These are phyloP conservation scores for Excoecaria cochinchinensis DNA, from an alignment of 345 rosid genomes.

Conservation along the genomic window DNA sequence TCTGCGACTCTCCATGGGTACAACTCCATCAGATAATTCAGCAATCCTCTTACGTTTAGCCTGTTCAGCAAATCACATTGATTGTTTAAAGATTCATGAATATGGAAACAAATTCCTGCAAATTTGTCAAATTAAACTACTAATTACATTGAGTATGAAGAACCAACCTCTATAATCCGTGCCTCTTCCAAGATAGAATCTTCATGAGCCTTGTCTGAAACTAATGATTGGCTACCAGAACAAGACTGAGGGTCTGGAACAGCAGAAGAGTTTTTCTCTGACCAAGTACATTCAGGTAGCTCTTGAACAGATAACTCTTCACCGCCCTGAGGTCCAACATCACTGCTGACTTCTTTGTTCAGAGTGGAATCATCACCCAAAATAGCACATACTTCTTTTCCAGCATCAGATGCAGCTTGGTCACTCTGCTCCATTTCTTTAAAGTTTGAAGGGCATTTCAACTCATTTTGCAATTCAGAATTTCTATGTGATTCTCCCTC, in stretches of 20 bases:
- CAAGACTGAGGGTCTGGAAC: slow-evolving; percentile 45
- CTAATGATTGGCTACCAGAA: slow-evolving; percentile 37
- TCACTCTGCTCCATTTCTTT: slow-evolving; percentile 42
- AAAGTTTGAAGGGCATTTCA: slow-evolving; percentile 33
- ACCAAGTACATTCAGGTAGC: slow-evolving; percentile 24
- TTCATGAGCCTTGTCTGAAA: slow-evolving; percentile 59
- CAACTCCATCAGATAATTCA: slow-evolving; percentile 64
- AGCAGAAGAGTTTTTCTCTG: slow-evolving; percentile 31
- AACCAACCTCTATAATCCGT: slow-evolving; percentile 69
- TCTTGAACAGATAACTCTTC: slow-evolving; percentile 32
- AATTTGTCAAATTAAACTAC: slow-evolving; percentile 18
- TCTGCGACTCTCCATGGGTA: slow-evolving; percentile 44
- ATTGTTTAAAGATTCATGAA: slow-evolving; percentile 20
- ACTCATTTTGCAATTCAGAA: slow-evolving; percentile 46
- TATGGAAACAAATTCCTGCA: slow-evolving; percentile 18
- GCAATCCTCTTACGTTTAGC: slow-evolving; percentile 84
- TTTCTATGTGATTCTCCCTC: slow-evolving; percentile 40
- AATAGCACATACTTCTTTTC: slow-evolving; percentile 31
- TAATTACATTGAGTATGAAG: slow-evolving; percentile 15
- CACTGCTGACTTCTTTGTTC: slow-evolving; percentile 30
- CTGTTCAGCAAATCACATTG: slow-evolving; percentile 45
- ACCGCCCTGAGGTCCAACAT: slow-evolving; percentile 36
- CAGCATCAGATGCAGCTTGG: slow-evolving; percentile 35
- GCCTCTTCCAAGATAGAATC: slow-evolving; percentile 94
- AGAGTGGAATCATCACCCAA: slow-evolving; percentile 30